Conservation (phyloP, 495 filamentous ascomycete genomes). For the Rhypophila decipiens region DNA sequence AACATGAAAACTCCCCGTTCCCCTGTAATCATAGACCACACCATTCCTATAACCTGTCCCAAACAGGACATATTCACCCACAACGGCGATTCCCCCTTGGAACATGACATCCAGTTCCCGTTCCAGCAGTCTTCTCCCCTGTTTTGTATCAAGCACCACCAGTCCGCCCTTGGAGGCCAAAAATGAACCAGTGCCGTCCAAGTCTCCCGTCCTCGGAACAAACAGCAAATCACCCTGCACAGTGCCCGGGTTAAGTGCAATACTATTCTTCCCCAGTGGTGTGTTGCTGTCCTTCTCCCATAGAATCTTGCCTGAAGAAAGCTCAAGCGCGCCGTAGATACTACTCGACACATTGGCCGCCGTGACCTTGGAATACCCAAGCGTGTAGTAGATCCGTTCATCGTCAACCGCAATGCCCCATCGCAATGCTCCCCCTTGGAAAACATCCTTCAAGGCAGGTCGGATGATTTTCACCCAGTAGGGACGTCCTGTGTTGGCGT, state of each 20-base stretch:
- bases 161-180: too few relatives aligned
- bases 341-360: too few relatives aligned
- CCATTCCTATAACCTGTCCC: background rate
- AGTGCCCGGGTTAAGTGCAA: too few relatives aligned
- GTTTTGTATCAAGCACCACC: background rate
- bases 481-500: background rate
- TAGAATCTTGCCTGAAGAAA: background rate
- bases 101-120: background rate
- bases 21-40: background rate
- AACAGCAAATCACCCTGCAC: too few relatives aligned
- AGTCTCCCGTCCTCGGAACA: too few relatives aligned
- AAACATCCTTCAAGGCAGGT: too few relatives aligned
- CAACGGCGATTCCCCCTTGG: background rate
- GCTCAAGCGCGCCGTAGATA: too few relatives aligned
- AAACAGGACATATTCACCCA: background rate
- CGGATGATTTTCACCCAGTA: background rate
- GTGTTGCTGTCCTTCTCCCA: background rate
- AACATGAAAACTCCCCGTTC: background rate
- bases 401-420: background rate
- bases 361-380: too few relatives aligned
- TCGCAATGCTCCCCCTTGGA: background rate
- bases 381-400: background rate
- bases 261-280: too few relatives aligned
- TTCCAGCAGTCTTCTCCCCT: background rate
- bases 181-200: too few relatives aligned